phyloP scores from a whole-genome alignment of 768 basidiomycete genomes.

The Kwoniella bestiolae region DNA sequence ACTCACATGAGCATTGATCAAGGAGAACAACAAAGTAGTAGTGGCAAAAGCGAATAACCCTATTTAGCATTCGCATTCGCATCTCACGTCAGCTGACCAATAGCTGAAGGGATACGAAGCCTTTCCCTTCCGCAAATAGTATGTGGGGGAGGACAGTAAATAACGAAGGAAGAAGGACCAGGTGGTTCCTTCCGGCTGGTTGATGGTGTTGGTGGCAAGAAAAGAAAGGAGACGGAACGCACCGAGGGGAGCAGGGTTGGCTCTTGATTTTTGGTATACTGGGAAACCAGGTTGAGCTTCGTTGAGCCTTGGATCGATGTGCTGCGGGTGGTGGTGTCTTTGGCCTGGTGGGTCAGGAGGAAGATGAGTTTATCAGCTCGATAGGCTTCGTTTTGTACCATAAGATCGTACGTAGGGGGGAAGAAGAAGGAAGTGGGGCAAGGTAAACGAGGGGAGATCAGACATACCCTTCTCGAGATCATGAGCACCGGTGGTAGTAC shows the following conservation, averaged over 20 bases:
- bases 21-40: slow-evolving; percentile 17
- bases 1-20: slow-evolving; percentile 20
- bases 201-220: too few relatives aligned
- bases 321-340: not conserved
- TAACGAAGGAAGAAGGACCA: too few relatives aligned
- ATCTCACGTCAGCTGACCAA: slow-evolving; percentile 9
- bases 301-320: not conserved
- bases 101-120: not conserved
- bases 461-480: slow-evolving; percentile 16
- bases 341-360: not conserved
- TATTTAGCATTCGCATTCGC: too few relatives aligned
- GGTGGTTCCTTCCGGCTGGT: too few relatives aligned
- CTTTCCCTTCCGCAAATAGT: too few relatives aligned
- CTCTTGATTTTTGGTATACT: not conserved
- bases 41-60: slow-evolving; percentile 21
- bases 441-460: not conserved
- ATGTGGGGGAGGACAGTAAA: too few relatives aligned
- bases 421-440: not conserved
- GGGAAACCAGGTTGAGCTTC: slow-evolving; percentile 12
- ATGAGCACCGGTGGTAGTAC: slow-evolving; percentile 5
- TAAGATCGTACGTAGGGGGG: not conserved
- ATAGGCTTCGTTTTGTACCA: not conserved
- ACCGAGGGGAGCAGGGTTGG: slow-evolving; percentile 22
- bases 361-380: not conserved
- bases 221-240: not conserved